Conservation (phyloP, 164 flowering plant species). For the Vitis labrusca region DNA sequence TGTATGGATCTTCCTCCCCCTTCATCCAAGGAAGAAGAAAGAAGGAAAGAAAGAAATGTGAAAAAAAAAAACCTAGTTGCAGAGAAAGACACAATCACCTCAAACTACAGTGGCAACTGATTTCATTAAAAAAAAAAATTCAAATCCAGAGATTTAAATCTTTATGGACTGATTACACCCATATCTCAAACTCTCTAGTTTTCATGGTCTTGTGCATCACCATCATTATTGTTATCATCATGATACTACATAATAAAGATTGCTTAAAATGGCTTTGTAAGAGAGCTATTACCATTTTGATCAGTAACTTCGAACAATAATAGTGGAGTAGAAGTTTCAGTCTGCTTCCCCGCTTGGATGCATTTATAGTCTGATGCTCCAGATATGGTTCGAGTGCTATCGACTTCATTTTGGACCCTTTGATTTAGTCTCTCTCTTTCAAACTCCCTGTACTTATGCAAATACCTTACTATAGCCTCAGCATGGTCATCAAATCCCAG, state of each 20-base stretch:
- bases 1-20: no score
- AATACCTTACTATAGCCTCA: slow-evolving; percentile 49
- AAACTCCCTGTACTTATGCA: slow-evolving; percentile 56
- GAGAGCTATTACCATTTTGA: slow-evolving; percentile 15
- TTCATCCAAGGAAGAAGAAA: no score
- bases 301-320: slow-evolving; percentile 17
- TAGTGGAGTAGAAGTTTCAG: slow-evolving; percentile 7
- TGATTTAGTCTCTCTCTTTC: slow-evolving; percentile 45
- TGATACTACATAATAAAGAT: not conserved
- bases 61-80: no score
- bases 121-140: not conserved
- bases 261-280: slow-evolving; percentile 7
- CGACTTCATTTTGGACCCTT: slow-evolving; percentile 19
- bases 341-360: slow-evolving; percentile 2
- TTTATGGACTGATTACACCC: not conserved
- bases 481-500: slow-evolving; percentile 72
- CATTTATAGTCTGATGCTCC: slow-evolving; percentile 7
- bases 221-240: not conserved
- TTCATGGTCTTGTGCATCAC: not conserved
- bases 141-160: not conserved
- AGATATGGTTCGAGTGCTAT: slow-evolving; percentile 15
- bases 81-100: not conserved
- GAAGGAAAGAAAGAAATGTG: no score
- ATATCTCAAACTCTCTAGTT: not conserved
- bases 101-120: not conserved